Evolutionary conservation across 2,329 filamentous ascomycete species (phyloP).

Genomic region (Fusarium sp.): DNA sequence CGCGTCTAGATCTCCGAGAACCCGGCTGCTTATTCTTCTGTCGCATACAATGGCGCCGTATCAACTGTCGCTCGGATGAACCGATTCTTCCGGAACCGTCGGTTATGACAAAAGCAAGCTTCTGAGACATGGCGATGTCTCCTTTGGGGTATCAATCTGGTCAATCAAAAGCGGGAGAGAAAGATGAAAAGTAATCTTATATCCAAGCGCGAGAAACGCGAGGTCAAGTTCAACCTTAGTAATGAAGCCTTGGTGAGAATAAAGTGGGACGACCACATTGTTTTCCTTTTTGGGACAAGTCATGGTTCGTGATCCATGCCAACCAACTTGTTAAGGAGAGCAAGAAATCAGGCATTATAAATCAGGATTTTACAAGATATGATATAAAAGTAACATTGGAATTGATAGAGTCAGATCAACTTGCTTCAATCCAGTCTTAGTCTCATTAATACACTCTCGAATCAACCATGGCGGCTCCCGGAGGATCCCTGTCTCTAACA

Average conservation of each 20-base stretch:
- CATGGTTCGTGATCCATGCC: neutral
- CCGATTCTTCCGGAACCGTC: neutral
- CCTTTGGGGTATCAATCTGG: neutral
- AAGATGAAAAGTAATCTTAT: neutral
- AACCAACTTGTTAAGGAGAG: no score
- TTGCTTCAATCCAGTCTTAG: neutral
- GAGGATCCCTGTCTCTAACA: neutral
- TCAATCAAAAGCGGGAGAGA: neutral
- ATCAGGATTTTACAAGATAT: neutral
- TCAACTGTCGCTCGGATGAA: neutral
- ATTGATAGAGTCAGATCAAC: no score
- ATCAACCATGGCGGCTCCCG: neutral
- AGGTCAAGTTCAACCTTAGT: neutral
- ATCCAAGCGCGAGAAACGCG: neutral
- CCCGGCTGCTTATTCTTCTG: constrained; percentile 5
- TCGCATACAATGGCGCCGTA: constrained; percentile 3
- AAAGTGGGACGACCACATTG: constrained; percentile 3
- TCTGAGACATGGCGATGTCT: neutral
- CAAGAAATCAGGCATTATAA: neutral
- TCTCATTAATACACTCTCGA: neutral
- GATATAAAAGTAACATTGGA: neutral
- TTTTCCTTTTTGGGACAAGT: neutral
- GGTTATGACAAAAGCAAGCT: neutral
- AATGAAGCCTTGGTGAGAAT: neutral
- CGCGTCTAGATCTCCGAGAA: neutral